Base-by-base conservation (phyloP, 257 asterid genomes). In the Ligustrum vulgare region DNA sequence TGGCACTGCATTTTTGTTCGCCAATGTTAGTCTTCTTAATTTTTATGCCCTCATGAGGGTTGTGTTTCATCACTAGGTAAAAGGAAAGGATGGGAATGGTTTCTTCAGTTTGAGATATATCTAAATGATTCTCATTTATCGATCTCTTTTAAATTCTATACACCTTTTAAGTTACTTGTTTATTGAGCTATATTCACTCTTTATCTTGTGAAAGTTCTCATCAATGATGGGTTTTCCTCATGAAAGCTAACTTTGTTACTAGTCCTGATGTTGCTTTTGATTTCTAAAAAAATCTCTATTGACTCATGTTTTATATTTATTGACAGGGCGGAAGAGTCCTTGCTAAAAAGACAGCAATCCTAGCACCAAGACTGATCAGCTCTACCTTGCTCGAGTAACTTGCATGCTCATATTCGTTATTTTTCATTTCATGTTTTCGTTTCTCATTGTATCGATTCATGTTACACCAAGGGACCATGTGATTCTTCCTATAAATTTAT, bases 341-440 rank as follows among this genome's bases (percentile, higher is more conserved):
- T 77, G 82, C 87, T 72, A 90, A 87, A 83, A 93, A 85, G 84
- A 82, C 84, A 70, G 86, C 78, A 79, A 73, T 79, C 70, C 97
- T 97, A 47, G 93, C 97, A 32, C 96, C 94, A 78, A 90, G 99
- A 81, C 86, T 95, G 81, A 91, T 95, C 85, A 86, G 93, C 85
- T 70, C 91, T 56, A 87, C 97, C 80, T 98, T 93, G 89, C 96
- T 95, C 5, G 96, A 90, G 98, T 93, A 95, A 91, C 78, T 82
- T 70, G 12, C 77, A n/a, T 47, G 10, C 80, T 68, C 82, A 72
- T 65, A 33, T 75, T 74, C 18, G 16, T 34, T 63, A 32, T 58
- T n/a, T 60, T 68, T 51, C 70, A 37, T 79, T 76, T 67, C 18
- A 18, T 77, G 31, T 33, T 75, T 67, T 74, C 45, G 39, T 39